Evolutionary conservation across 495 filamentous ascomycete genomes (phyloP), one percentile per base, ranked within the genome.

Genomic region (Cairneyella variabilis): DNA sequence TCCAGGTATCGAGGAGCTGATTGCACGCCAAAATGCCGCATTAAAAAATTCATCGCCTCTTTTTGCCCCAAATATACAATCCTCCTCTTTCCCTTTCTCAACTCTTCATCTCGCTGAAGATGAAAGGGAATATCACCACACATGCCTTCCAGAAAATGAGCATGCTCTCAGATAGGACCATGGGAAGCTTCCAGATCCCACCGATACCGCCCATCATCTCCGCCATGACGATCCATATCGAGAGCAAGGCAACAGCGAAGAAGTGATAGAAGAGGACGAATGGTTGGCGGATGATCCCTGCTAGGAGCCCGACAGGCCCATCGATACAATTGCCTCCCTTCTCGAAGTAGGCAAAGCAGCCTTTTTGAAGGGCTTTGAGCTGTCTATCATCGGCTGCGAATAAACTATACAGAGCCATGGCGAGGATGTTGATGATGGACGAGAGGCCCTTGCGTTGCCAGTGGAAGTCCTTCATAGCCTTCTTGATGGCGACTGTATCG

Each of bases 321-420:
- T 85, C 78, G 28, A 89, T 76, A 64, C 79, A 84, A 42, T 71
- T 69, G 49, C 83, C 79, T 34, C 93, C 95, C 32, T 79, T 69
- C 64, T 90, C 73, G 75, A 98, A 98, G 66, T 98, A 98, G 38
- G 76, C 74, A 75, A 97, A 97, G 73, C 95, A 97, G 41, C 93
- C 93, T 45, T 76, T 80, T 72, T 96, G 90, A 26, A 97, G 83
- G 27, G 85, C 83, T 54, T 77, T 77, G 32, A 98, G 84, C 54
- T 89, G 77, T 36, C 71, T 59, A 67, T 91, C 88, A 64, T 92
- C 75, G 36, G 95, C 93, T 11, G 95, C 89, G 68, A 98, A 98
- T 1, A 97, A 78, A 21, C 74, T 69, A 70, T 98, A 97, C 2
- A 98, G 78, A 0, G 93, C 91, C 72, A 91, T 86, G 0, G 95